Base-by-base conservation (phyloP, 306 rosid species). In the Rosa persica region DNA sequence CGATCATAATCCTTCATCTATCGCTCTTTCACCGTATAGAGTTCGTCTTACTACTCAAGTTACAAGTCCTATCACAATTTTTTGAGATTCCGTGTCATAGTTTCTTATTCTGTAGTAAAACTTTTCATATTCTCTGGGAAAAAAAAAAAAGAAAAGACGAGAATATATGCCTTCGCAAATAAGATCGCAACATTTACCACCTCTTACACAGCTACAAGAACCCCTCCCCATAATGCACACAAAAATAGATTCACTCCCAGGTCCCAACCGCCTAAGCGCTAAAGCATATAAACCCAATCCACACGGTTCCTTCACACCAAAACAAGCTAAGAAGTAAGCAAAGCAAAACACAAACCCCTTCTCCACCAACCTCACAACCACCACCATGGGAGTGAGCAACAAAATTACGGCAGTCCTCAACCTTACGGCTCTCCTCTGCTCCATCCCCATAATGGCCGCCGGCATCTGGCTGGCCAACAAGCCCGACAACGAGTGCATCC, bases 381-480 rank as follows among this genome's bases (percentile, higher is more conserved):
- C 38, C 27, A 12, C 70, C 85, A 94, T 94, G 97, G 99, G 90
- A 34, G 84, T 91, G 25, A 95, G 99, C 94, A 91, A 95, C 90
- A 93, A 87, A 47, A 73, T 95, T 40, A 95, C 98, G 0, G 90
- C 99, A 70, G 68, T 71, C 5, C 83, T 95, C 3, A 95, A 95
- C 77, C 89, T 95, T 85, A 74, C 87, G 65, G 98, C 97, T 5
- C 61, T 89, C 48, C 43, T 95, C 20, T 85, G 93, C 27, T 85
- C 99, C 73, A 83, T 95, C 5, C 96, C 94, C 73, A 90, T 91
- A 0, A 93, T 95, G 46, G 96, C 85, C 10, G 81, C 98, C 2
- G 98, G 98, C 40, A 89, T 89, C n/a, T 95, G 98, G 98, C 85
- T 95, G 0, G 98, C 98, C 30, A 89, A 95, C 0, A 95, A 92